Conservation (phyloP, 192 early-diverging fungal genomes). For the Kappamyces sp. region DNA sequence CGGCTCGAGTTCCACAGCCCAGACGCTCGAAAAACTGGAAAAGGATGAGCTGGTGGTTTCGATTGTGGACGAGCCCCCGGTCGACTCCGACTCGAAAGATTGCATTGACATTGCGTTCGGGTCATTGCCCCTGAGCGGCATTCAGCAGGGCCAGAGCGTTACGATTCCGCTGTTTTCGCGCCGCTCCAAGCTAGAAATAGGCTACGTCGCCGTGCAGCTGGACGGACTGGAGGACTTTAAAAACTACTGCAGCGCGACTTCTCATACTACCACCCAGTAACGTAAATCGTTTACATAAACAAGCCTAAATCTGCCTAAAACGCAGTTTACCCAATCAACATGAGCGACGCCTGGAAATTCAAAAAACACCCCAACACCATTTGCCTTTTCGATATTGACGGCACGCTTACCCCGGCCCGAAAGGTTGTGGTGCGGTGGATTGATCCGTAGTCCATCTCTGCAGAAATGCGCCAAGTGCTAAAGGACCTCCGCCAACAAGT, state of each 20-base stretch:
- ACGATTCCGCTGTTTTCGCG: background rate
- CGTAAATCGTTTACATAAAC: too few relatives aligned
- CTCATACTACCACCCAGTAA: too few relatives aligned
- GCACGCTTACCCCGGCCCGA: slow-evolving; percentile 92
- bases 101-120: slow-evolving; percentile 11
- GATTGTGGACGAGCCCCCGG: slow-evolving; percentile 11
- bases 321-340: too few relatives aligned
- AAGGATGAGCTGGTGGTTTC: slow-evolving; percentile 5
- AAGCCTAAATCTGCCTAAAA: too few relatives aligned
- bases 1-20: too few relatives aligned
- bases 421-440: slow-evolving; percentile 47
- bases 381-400: slow-evolving; percentile 95
- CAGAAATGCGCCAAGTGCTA: slow-evolving; percentile 71
- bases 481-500: slow-evolving; percentile 76
- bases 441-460: slow-evolving; percentile 58
- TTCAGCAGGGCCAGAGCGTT: background rate
- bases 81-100: background rate
- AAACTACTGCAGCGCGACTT: too few relatives aligned
- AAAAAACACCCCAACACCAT: slow-evolving; percentile 66
- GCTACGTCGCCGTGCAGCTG: slow-evolving; percentile 7
- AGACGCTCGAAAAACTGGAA: background rate
- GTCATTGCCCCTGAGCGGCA: background rate
- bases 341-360: too few relatives aligned
- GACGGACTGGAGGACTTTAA: slow-evolving; percentile 4
- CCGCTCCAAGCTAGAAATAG: background rate